These are phyloP conservation scores for Cupressus sempervirens DNA, from an alignment of 75 land plant genomes.

Conservation along the genomic window DNA sequence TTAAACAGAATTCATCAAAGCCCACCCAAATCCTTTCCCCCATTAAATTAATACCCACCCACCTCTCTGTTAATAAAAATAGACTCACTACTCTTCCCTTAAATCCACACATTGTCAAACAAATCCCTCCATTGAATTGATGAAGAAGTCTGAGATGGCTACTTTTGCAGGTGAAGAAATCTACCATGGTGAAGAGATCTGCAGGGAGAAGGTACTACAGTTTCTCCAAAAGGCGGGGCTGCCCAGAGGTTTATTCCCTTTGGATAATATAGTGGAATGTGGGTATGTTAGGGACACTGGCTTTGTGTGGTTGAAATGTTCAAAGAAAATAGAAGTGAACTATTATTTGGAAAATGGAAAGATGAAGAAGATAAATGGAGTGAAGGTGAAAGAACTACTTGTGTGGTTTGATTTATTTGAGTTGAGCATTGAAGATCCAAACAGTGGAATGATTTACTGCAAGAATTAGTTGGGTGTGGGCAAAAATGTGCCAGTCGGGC, in stretches of 20 bases:
- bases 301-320: background rate
- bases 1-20: too few relatives aligned
- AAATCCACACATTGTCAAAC: too few relatives aligned
- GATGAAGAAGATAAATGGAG: too few relatives aligned
- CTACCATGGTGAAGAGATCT: background rate
- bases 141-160: background rate
- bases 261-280: background rate
- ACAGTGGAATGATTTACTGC: background rate
- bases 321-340: background rate
- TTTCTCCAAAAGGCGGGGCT: background rate
- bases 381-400: background rate
- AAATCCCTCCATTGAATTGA: too few relatives aligned
- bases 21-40: too few relatives aligned
- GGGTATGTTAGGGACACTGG: background rate
- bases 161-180: background rate
- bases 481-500: too few relatives aligned
- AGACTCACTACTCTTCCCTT: too few relatives aligned
- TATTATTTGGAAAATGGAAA: too few relatives aligned
- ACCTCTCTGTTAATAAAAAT: too few relatives aligned
- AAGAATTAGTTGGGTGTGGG: too few relatives aligned
- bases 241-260: background rate
- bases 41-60: too few relatives aligned
- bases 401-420: background rate
- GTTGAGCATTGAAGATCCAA: background rate
- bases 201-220: background rate